Evolutionary conservation across 2,329 filamentous ascomycete species (phyloP).

Genomic region (Dothistroma pini): DNA sequence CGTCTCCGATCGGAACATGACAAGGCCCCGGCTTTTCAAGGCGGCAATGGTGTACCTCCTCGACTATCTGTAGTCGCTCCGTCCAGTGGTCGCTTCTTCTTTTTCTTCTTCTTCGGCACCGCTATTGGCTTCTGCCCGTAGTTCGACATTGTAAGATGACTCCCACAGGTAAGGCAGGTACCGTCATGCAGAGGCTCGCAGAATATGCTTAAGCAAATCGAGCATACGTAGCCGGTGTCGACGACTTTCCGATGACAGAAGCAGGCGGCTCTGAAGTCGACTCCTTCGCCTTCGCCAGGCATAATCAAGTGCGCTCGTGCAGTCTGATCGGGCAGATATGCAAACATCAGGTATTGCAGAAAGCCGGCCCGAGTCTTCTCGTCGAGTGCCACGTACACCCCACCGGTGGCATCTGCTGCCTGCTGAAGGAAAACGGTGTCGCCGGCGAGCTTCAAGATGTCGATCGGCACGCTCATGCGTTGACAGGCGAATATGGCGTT

Average conservation of each 20-base stretch:
- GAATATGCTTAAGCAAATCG: slow-evolving; percentile 92
- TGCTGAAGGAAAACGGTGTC: slow-evolving; percentile 92
- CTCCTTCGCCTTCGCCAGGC: slow-evolving; percentile 71
- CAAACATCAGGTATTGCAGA: slow-evolving; percentile 92
- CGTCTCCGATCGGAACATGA: background rate
- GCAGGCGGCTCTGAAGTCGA: slow-evolving; percentile 97
- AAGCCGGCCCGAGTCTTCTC: slow-evolving; percentile 52
- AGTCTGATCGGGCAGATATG: slow-evolving; percentile 71
- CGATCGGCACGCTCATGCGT: slow-evolving; percentile 80
- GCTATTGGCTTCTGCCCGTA: slow-evolving; percentile 77
- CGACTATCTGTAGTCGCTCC: slow-evolving; percentile 31
- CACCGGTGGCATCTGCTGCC: slow-evolving; percentile 69
- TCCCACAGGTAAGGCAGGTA: slow-evolving; percentile 80
- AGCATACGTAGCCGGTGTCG: slow-evolving; percentile 91
- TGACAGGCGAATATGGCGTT: slow-evolving; percentile 96
- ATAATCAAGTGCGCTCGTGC: slow-evolving; percentile 65
- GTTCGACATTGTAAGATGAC: slow-evolving; percentile 68
- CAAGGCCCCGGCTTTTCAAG: background rate
- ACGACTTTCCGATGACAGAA: slow-evolving; percentile 93
- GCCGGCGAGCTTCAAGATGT: slow-evolving; percentile 81
- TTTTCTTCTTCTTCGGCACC: slow-evolving; percentile 67
- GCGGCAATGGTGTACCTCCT: slow-evolving; percentile 29
- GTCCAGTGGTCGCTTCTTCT: slow-evolving; percentile 62
- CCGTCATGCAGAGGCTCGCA: slow-evolving; percentile 63
- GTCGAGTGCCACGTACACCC: slow-evolving; percentile 61